phyloP scores from a whole-genome alignment of 306 rosid species.

The Sindora glabra region DNA sequence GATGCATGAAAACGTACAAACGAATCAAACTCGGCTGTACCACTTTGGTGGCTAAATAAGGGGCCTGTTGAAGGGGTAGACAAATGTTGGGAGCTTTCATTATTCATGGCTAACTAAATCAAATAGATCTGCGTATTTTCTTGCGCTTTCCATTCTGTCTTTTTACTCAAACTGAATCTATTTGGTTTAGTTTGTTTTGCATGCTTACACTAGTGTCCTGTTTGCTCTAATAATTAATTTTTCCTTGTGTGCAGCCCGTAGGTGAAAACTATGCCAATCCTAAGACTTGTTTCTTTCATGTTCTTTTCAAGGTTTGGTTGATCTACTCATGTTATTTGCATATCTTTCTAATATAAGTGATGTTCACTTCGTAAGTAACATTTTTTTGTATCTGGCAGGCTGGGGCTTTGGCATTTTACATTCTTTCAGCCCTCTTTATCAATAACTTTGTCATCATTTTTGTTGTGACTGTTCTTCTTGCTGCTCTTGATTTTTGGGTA shows the following conservation, averaged over 20 bases:
- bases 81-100: background rate
- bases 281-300: slow-evolving; percentile 91
- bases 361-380: slow-evolving; percentile 4
- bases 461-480: slow-evolving; percentile 93
- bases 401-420: slow-evolving; percentile 87
- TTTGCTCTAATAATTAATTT: background rate
- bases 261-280: slow-evolving; percentile 95
- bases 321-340: background rate
- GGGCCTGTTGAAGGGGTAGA: background rate
- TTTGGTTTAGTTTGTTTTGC: background rate
- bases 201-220: background rate
- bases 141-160: background rate
- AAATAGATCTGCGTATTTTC: background rate
- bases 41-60: background rate
- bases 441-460: slow-evolving; percentile 91
- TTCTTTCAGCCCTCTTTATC: slow-evolving; percentile 78
- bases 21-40: background rate
- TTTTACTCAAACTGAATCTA: background rate
- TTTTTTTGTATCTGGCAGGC: slow-evolving; percentile 48
- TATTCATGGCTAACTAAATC: background rate
- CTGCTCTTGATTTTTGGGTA: slow-evolving; percentile 98
- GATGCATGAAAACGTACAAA: no score
- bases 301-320: slow-evolving; percentile 75
- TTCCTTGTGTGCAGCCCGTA: slow-evolving; percentile 46
- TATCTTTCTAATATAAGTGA: background rate